phyloP scores from a whole-genome alignment of 169 alveolate genomes.

The Plasmodium gonderi region DNA sequence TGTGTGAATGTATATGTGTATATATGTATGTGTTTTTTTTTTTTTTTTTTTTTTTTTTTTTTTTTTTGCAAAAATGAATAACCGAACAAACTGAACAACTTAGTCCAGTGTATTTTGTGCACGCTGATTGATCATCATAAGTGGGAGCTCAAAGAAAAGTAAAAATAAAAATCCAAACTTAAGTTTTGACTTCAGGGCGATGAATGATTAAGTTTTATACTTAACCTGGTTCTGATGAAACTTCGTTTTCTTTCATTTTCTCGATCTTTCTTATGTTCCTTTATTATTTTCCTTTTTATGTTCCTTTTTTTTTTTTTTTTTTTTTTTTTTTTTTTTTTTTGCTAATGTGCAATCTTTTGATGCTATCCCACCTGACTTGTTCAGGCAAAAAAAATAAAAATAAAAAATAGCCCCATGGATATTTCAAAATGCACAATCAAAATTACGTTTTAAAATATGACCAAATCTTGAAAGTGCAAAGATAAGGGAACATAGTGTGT shows the following conservation, averaged over 20 bases:
- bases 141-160: no score
- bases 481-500: background rate
- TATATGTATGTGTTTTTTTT: background rate
- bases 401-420: background rate
- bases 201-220: background rate
- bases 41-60: background rate
- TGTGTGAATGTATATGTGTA: background rate
- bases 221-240: background rate
- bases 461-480: background rate
- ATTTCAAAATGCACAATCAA: background rate
- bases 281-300: background rate
- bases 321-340: constrained; percentile 19
- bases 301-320: background rate
- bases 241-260: no score
- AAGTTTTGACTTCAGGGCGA: background rate
- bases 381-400: background rate
- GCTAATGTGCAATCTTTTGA: background rate
- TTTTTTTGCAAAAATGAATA: background rate
- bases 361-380: constrained; percentile 4
- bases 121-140: background rate
- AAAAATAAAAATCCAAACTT: background rate
- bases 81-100: no score
- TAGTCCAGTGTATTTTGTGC: background rate
- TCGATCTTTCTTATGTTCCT: background rate
- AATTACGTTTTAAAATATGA: background rate